phyloP scores from a whole-genome alignment of 2,329 filamentous ascomycete genomes.

The Botrytis sinoallii region DNA sequence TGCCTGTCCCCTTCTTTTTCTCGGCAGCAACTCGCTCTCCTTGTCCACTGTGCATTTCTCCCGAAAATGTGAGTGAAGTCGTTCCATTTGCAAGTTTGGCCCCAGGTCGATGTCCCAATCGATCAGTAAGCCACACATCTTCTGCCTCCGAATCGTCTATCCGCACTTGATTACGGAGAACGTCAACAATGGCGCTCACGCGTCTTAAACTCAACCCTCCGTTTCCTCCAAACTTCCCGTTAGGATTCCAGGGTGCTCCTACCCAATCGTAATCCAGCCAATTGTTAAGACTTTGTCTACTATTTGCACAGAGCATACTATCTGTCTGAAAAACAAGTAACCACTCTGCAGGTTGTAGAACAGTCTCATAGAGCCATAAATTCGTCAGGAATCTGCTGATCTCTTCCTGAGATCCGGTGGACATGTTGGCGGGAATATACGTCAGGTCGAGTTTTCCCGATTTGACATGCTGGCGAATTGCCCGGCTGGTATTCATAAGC shows the following conservation, averaged over 20 bases:
- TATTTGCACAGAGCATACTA: conserved; percentile 52
- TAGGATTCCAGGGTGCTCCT: conserved; percentile 37
- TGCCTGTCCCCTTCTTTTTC: conserved; percentile 28
- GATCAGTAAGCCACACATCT: conserved; percentile 55
- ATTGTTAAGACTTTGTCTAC: conserved; percentile 21
- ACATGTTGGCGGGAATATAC: conserved; percentile 52
- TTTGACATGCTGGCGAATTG: conserved; percentile 41
- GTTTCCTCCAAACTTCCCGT: conserved; percentile 36
- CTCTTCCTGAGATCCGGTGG: conserved; percentile 47
- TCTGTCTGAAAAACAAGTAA: conserved; percentile 54
- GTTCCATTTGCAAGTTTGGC: conserved; percentile 52
- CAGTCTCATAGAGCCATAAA: conserved; percentile 49
- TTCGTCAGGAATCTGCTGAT: conserved; percentile 51
- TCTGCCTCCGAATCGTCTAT: conserved; percentile 47
- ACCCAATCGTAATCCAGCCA: conserved; percentile 38
- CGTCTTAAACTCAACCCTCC: conserved; percentile 47
- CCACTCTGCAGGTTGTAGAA: conserved; percentile 49
- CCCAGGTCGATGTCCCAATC: conserved; percentile 49
- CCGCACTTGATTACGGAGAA: conserved; percentile 49
- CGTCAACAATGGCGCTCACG: conserved; percentile 51
- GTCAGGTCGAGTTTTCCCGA: conserved; percentile 48
- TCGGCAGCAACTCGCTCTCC: conserved; percentile 29
- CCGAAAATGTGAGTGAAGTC: conserved; percentile 48
- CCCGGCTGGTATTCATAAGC: conserved; percentile 45
- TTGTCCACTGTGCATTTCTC: conserved; percentile 46